Evolutionary conservation across 2,329 filamentous ascomycete genomes (phyloP).

Genomic region (Pleurostoma richardsiae): DNA sequence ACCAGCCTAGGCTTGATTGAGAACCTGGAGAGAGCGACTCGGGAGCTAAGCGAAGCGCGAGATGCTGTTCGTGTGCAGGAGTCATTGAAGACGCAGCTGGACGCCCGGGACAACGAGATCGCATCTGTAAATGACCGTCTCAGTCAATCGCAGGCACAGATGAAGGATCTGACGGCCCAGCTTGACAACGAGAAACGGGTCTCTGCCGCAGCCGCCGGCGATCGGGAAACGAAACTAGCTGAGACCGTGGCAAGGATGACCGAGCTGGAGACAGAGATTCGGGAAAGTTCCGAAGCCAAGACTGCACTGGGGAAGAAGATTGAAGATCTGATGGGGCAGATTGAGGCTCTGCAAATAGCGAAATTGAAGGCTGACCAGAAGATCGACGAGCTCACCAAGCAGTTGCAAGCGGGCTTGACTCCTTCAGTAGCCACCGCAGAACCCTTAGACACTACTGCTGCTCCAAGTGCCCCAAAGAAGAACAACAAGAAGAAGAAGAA

Average conservation of each 20-base stretch:
- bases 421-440: conserved; percentile 9
- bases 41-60: conserved; percentile 50
- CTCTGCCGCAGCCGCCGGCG: conserved; percentile 14
- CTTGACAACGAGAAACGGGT: conserved; percentile 20
- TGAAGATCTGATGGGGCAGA: conserved; percentile 36
- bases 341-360: conserved; percentile 30
- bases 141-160: conserved; percentile 33
- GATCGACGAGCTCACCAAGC: conserved; percentile 33
- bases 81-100: conserved; percentile 44
- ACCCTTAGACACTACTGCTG: conserved; percentile 17
- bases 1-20: conserved; percentile 61
- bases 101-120: conserved; percentile 42
- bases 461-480: conserved; percentile 35
- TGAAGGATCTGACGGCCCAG: conserved; percentile 36
- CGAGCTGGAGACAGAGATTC: conserved; percentile 35
- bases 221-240: conserved; percentile 28
- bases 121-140: conserved; percentile 44
- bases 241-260: conserved; percentile 24
- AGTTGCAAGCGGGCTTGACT: conserved; percentile 21
- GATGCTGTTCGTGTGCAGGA: conserved; percentile 33
- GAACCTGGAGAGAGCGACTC: conserved; percentile 62
- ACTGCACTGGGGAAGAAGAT: conserved; percentile 37
- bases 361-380: conserved; percentile 33
- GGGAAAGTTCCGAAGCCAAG: conserved; percentile 28
- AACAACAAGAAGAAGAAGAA: conserved; percentile 86